These are phyloP conservation scores for Chenopodium formosanum DNA, from an alignment of 148 eudicot species.

Conservation along the genomic window DNA sequence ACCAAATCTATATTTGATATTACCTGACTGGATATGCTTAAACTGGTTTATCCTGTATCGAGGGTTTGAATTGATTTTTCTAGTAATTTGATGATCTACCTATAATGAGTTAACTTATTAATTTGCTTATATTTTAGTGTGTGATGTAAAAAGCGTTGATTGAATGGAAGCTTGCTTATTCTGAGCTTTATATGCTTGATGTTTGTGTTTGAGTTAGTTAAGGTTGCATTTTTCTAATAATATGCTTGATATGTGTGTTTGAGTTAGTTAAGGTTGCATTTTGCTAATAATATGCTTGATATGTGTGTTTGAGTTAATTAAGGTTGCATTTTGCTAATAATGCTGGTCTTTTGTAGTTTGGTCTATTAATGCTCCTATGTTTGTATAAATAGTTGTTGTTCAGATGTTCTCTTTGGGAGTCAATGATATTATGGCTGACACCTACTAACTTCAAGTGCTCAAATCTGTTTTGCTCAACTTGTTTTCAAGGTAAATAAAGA, in stretches of 20 bases:
- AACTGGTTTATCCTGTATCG: neutral
- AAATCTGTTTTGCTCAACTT: conserved; percentile 3
- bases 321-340: neutral
- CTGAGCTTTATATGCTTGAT: neutral
- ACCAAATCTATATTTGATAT: neutral
- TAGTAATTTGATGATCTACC: too few species aligned
- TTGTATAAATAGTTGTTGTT: neutral
- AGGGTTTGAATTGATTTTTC: neutral
- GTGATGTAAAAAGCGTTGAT: neutral
- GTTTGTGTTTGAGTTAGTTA: neutral
- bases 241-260: neutral
- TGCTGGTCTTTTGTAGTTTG: neutral
- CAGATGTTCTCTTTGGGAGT: neutral
- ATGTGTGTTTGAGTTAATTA: neutral
- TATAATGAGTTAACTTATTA: neutral
- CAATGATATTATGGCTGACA: neutral
- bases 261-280: neutral
- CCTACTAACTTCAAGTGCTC: neutral
- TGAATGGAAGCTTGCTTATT: neutral
- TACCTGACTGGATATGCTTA: neutral
- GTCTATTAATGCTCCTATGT: neutral
- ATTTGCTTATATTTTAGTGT: neutral
- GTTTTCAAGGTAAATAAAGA: conserved; percentile 79
- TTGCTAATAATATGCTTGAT: neutral
- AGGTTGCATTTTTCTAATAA: neutral